A percentile compares a stretch with the other conserved stretches of the same genome.
Evolutionary conservation across 1,284 basidiomycete genomes (phyloP).

Genomic region (Bondarzewia mesenterica): DNA sequence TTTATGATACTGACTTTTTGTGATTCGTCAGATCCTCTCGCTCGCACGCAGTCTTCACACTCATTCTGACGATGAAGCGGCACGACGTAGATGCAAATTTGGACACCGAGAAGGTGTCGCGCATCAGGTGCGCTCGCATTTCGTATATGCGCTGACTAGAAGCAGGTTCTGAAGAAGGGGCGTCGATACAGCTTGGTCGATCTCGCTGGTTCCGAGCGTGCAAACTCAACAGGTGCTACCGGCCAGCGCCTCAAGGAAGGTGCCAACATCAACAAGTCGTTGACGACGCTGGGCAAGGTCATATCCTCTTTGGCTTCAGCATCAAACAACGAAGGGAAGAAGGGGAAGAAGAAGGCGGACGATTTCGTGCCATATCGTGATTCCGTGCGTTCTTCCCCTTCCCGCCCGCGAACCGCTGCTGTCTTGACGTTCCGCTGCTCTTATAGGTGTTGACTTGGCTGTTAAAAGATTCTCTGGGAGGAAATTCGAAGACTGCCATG

Average conservation of each 20-base stretch:
- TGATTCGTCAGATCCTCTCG: slow-evolving; percentile 69
- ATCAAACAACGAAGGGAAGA: slow-evolving; percentile 60
- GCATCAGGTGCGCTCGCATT: slow-evolving; percentile 66
- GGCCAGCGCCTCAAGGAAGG: slow-evolving; percentile 92
- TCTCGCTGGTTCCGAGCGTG: slow-evolving; percentile 94
- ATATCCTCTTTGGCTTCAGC: slow-evolving; percentile 86
- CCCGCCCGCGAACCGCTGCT: neutral
- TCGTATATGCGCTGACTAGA: neutral
- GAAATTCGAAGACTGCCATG: slow-evolving; percentile 94
- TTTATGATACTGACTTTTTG: slow-evolving; percentile 1
- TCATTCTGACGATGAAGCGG: slow-evolving; percentile 86
- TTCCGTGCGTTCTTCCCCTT: slow-evolving; percentile 49
- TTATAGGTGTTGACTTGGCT: slow-evolving; percentile 89
- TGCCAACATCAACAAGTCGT: slow-evolving; percentile 96
- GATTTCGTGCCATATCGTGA: slow-evolving; percentile 94
- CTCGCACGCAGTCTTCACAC: slow-evolving; percentile 96
- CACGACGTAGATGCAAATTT: slow-evolving; percentile 78
- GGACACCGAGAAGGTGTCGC: slow-evolving; percentile 93
- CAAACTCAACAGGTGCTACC: slow-evolving; percentile 95
- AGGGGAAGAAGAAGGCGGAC: slow-evolving; percentile 79
- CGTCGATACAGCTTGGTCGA: slow-evolving; percentile 65
- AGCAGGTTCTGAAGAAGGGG: too few species aligned
- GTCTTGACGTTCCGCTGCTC: neutral
- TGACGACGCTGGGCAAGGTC: slow-evolving; percentile 96
- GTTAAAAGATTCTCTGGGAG: slow-evolving; percentile 93